phyloP scores from a whole-genome alignment of 2,329 filamentous ascomycete genomes.

The Didymella segeticola region DNA sequence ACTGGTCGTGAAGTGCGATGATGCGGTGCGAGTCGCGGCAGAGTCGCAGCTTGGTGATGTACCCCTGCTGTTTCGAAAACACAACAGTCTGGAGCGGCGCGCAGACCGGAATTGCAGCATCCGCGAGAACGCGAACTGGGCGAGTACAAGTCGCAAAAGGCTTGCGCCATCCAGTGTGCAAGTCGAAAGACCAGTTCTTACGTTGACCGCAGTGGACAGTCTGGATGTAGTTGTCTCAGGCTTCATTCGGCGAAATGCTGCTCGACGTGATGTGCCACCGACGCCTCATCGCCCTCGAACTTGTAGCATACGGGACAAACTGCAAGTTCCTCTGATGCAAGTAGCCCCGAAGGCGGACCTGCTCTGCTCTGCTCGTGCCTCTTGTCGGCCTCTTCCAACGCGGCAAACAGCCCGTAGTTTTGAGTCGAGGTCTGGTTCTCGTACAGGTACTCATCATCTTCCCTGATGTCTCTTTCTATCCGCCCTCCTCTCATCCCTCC shows the following conservation, averaged over 20 bases:
- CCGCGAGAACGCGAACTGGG: not conserved
- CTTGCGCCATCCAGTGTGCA: not conserved
- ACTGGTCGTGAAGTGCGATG: not conserved
- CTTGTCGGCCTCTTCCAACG: constrained; percentile 37
- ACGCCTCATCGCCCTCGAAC: constrained; percentile 73
- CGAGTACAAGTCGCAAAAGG: not conserved
- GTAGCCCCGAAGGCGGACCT: constrained; percentile 33
- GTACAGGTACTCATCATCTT: constrained; percentile 41
- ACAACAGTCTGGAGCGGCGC: constrained; percentile 1
- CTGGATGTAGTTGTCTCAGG: not conserved
- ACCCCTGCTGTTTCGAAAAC: constrained; percentile 14
- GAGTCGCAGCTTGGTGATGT: constrained; percentile 10
- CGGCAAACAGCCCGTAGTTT: constrained; percentile 28
- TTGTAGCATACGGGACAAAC: constrained; percentile 69
- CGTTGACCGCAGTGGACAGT: not conserved
- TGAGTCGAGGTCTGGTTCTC: constrained; percentile 21
- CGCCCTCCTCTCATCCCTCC: constrained; percentile 22
- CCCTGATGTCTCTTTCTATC: constrained; percentile 38
- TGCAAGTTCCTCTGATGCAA: constrained; percentile 26
- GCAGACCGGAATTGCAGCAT: not conserved
- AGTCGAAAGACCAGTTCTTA: not conserved
- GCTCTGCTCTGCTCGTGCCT: constrained; percentile 35
- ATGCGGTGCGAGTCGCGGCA: constrained; percentile 11
- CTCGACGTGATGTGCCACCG: constrained; percentile 72
- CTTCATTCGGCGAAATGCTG: constrained; percentile 56